A percentile compares a stretch with the other conserved stretches of the same genome.
Conservation (phyloP, 2,329 filamentous ascomycete genomes). For the Cladosporium sp. region DNA sequence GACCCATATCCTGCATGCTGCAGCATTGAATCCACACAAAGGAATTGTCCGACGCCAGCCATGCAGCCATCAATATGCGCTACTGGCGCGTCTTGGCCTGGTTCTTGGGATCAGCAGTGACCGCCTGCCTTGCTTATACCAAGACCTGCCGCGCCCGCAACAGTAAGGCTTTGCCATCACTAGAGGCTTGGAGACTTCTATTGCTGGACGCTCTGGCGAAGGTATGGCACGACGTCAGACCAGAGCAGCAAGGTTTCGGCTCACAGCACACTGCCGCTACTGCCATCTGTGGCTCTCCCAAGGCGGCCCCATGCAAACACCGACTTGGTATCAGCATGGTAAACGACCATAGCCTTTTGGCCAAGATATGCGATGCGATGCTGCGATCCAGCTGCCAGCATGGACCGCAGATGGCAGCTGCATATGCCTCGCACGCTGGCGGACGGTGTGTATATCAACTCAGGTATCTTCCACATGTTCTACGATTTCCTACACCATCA, state of each 20-base stretch:
- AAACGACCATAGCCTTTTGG: constrained; percentile 9
- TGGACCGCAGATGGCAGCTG: constrained; percentile 1
- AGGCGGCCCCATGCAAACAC: constrained; percentile 13
- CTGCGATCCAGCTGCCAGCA: constrained; percentile 2
- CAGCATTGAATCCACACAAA: background rate
- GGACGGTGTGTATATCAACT: constrained; percentile 10
- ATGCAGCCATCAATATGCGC: background rate
- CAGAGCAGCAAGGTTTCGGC: background rate
- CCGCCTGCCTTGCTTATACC: constrained; percentile 4
- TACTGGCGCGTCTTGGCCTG: constrained; percentile 2
- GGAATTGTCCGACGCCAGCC: constrained; percentile 3
- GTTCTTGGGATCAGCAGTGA: constrained; percentile 8
- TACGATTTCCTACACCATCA: constrained; percentile 1
- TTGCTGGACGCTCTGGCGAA: background rate
- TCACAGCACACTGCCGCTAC: background rate
- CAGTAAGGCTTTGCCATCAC: constrained; percentile 8
- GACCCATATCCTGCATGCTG: background rate
- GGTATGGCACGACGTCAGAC: constrained; percentile 8
- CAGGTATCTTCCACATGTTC: constrained; percentile 4
- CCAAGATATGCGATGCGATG: constrained; percentile 7
- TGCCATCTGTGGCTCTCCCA: constrained; percentile 5
- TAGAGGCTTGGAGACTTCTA: constrained; percentile 10
- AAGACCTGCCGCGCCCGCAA: constrained; percentile 8
- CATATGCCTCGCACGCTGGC: constrained; percentile 2
- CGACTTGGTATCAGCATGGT: constrained; percentile 12